phyloP scores from a whole-genome alignment of 2,329 filamentous ascomycete genomes.

The Ceratocystis harringtonii region DNA sequence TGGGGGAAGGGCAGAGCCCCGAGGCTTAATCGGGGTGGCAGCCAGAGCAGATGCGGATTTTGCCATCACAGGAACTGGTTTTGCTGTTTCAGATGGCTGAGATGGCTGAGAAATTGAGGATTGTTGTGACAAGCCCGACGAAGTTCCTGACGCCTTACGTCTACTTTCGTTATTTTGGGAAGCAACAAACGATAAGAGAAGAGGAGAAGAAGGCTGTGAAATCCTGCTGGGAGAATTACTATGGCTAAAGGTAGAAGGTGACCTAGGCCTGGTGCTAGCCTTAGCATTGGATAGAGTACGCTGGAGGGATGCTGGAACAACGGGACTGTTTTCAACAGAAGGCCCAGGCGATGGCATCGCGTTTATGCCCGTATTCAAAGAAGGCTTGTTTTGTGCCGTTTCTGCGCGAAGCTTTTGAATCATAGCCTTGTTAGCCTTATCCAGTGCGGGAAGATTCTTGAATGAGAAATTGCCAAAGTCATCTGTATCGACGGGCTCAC shows the following conservation, averaged over 20 bases:
- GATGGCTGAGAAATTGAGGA: slow-evolving; percentile 30
- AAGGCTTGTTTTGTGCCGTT: slow-evolving; percentile 54
- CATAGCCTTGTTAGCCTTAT: slow-evolving; percentile 97
- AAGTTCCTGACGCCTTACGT: slow-evolving; percentile 82
- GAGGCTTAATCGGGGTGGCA: slow-evolving; percentile 42
- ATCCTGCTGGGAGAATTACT: slow-evolving; percentile 41
- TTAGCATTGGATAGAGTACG: slow-evolving; percentile 73
- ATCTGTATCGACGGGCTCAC: slow-evolving; percentile 74
- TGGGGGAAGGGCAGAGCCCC: slow-evolving; percentile 36
- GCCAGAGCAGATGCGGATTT: slow-evolving; percentile 42
- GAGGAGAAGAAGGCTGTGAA: slow-evolving; percentile 60
- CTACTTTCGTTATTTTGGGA: slow-evolving; percentile 62
- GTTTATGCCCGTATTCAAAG: slow-evolving; percentile 30
- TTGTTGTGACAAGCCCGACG: slow-evolving; percentile 69
- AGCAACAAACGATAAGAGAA: slow-evolving; percentile 93
- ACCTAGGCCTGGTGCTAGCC: slow-evolving; percentile 61
- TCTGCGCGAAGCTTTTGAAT: slow-evolving; percentile 92
- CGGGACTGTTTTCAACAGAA: slow-evolving; percentile 69
- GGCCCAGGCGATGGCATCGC: slow-evolving; percentile 41
- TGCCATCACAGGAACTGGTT: slow-evolving; percentile 37
- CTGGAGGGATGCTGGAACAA: slow-evolving; percentile 65
- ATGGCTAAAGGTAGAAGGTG: slow-evolving; percentile 67
- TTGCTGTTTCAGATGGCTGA: slow-evolving; percentile 8
- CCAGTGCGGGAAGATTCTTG: slow-evolving; percentile 90
- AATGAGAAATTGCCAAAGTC: slow-evolving; percentile 95